Evolutionary conservation across 1,139 yeast genomes (phyloP).

Genomic region (Geotrichum aggregatum): DNA sequence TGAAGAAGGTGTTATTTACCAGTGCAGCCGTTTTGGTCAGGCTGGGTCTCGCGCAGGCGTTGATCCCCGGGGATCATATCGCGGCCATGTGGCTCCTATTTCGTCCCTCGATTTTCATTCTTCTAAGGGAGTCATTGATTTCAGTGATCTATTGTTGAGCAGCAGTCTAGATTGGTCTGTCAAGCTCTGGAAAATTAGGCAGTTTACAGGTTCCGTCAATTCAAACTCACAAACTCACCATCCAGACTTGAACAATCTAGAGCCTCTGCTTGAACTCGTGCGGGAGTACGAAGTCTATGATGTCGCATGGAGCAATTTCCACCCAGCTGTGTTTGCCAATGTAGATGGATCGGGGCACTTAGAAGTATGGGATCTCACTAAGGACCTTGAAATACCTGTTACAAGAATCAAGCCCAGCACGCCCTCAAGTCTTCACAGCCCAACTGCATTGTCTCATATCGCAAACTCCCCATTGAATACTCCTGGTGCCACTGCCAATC

Average conservation of each 20-base stretch:
- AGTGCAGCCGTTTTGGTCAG: constrained; percentile 41
- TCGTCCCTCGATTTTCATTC: constrained; percentile 39
- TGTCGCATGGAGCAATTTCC: constrained; percentile 45
- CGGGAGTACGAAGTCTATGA: constrained; percentile 45
- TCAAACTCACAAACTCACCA: neutral
- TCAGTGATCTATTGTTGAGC: constrained; percentile 38
- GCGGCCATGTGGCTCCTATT: constrained; percentile 41
- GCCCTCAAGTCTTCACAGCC: neutral
- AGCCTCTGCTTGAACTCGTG: constrained; percentile 23
- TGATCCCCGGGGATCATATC: constrained; percentile 31
- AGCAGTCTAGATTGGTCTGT: constrained; percentile 45
- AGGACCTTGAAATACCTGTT: constrained; percentile 43
- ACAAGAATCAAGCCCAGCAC: constrained; percentile 30
- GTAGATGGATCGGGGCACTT: constrained; percentile 48
- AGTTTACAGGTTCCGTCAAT: constrained; percentile 21
- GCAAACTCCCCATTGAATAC: neutral
- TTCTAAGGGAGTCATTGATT: constrained; percentile 32
- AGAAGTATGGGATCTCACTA: constrained; percentile 55
- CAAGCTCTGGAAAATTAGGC: constrained; percentile 39
- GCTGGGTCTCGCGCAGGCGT: constrained; percentile 39
- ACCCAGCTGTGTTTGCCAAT: constrained; percentile 47
- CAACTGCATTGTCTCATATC: neutral
- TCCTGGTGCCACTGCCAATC: neutral
- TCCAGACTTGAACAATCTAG: constrained; percentile 9
- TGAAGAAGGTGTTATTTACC: constrained; percentile 48